Conservation (phyloP, 805 yeast genomes). For the Zygosaccharomyces lentus region DNA sequence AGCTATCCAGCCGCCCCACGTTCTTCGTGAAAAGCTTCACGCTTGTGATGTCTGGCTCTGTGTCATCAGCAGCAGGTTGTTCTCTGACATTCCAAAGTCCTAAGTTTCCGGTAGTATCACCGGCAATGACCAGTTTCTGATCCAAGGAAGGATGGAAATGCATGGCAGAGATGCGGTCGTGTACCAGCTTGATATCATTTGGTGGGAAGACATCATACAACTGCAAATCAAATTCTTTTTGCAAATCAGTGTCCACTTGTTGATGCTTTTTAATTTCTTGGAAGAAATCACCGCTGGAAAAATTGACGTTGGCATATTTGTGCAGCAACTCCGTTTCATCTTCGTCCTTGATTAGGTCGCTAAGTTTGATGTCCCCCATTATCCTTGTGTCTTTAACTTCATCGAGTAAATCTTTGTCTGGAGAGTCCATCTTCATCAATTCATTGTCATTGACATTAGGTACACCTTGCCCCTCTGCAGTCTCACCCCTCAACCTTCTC, state of each 20-base stretch:
- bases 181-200: constrained; percentile 61
- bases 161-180: constrained; percentile 67
- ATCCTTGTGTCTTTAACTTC: constrained; percentile 54
- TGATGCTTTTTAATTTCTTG: constrained; percentile 44
- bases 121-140: constrained; percentile 68
- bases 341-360: constrained; percentile 51
- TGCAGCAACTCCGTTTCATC: constrained; percentile 33
- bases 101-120: constrained; percentile 81
- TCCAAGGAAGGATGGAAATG: constrained; percentile 69
- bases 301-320: constrained; percentile 31
- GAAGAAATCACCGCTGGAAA: constrained; percentile 70
- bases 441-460: constrained; percentile 28
- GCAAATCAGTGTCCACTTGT: constrained; percentile 26
- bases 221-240: constrained; percentile 51
- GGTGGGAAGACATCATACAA: constrained; percentile 60
- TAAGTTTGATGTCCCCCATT: constrained; percentile 58
- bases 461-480: constrained; percentile 46
- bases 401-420: constrained; percentile 42
- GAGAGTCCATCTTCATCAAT: constrained; percentile 21
- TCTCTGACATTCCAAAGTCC: constrained; percentile 79
- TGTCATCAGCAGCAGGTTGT: constrained; percentile 38
- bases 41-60: constrained; percentile 50
- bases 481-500: constrained; percentile 68
- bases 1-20: constrained; percentile 58
- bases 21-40: constrained; percentile 74